Conservation (phyloP, 805 yeast species). For the Suhomyces tanzawaensis region DNA sequence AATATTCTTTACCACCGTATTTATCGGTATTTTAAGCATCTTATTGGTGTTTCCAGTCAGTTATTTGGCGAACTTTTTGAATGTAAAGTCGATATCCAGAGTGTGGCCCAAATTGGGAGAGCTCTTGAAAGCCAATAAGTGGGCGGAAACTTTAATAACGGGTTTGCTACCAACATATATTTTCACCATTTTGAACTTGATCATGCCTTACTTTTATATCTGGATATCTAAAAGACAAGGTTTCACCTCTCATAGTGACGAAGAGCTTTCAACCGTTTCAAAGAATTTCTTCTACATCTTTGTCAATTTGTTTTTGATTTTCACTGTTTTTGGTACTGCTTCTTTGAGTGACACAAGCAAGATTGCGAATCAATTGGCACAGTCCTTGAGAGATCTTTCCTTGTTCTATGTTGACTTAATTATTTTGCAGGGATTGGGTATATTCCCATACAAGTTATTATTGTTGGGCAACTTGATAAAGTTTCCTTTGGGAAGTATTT, state of each 20-base stretch:
- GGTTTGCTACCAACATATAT: conserved; percentile 89
- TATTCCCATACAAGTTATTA: conserved; percentile 85
- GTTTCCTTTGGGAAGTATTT: conserved; percentile 53
- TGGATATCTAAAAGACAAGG: conserved; percentile 85
- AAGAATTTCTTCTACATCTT: conserved; percentile 94
- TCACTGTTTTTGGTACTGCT: conserved; percentile 92
- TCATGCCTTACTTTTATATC: conserved; percentile 82
- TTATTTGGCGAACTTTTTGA: conserved; percentile 78
- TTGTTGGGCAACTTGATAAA: conserved; percentile 74
- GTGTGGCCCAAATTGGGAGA: conserved; percentile 83
- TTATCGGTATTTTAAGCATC: conserved; percentile 68
- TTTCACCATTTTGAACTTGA: conserved; percentile 77
- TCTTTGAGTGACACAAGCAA: conserved; percentile 86
- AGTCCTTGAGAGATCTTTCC: conserved; percentile 74
- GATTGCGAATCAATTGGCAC: conserved; percentile 82
- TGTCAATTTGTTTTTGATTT: conserved; percentile 88
- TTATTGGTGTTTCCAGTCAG: conserved; percentile 80
- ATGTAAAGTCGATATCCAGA: conserved; percentile 70
- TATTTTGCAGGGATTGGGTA: conserved; percentile 78
- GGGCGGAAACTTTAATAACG: conserved; percentile 79
- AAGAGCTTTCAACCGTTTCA: conserved; percentile 82
- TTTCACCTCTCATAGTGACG: conserved; percentile 87
- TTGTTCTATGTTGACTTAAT: conserved; percentile 87
- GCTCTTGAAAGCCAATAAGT: conserved; percentile 56
- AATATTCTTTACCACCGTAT: conserved; percentile 58